Base-by-base conservation (phyloP, 768 basidiomycete species). In the Neoboletus subvelutipes region DNA sequence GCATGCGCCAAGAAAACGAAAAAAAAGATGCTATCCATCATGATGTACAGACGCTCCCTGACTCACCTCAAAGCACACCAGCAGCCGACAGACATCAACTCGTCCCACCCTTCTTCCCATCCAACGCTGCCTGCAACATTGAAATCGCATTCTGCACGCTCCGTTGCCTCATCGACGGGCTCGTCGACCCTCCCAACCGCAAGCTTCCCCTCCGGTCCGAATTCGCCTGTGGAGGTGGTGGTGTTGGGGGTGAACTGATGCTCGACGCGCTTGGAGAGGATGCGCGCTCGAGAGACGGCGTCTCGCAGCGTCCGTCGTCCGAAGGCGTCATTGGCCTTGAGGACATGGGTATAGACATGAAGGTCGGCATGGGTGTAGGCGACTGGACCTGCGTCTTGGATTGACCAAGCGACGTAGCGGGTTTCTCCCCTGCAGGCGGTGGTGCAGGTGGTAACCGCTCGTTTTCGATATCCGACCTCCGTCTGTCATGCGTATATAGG, bases 271-370 rank as follows among this genome's bases (percentile, higher is more conserved):
- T 69, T 1, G 68, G 66, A 0, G 68, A 69, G 4, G 68, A 70
- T 0, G 60, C 59, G 0, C 62, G 65, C 28, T 69, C 68, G n/a
- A 69, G 59, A 4, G 64, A 50, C 0, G 68, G 68, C 1, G 68
- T 67, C 24, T 67, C 68, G 10, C 52, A 33, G 10, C 67, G 63
- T 20, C 67, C 61, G 15, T 67, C 71, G 45, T 86, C 88, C 3
- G 64, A 67, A 1, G 68, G 66, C 0, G 62, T 60, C 45, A 62
- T 58, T 0, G 68, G 28, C 42, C 67, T 28, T 2, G 50, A 47
- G 7, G 43, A 18, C 22, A 33, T 24, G 15, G 28, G 36, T 2
- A 60, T 56, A 1, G 54, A 42, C 43, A 52, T 54, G 31, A 55
- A 65, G 3, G 18, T 1, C 1, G 49, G 18, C 42, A 56, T 48